A percentile compares a stretch with the other conserved stretches of the same genome.
These are phyloP conservation scores for Clitoria ternatea DNA, from an alignment of 306 rosid genomes.

Conservation along the genomic window DNA sequence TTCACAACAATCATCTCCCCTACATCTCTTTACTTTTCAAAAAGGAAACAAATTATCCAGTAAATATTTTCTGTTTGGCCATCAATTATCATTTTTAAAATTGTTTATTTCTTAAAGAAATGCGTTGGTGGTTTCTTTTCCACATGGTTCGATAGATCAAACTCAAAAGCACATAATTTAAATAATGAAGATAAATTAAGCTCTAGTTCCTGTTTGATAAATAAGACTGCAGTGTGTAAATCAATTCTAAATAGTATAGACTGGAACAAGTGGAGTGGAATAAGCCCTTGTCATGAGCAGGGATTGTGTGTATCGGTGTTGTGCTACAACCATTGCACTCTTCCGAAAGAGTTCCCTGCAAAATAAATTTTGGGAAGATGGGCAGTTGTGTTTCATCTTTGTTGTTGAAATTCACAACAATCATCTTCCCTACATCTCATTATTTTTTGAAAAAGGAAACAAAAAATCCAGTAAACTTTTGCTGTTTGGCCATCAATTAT, in stretches of 20 bases:
- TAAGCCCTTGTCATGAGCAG: conserved; percentile 33
- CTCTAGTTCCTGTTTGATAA: not conserved
- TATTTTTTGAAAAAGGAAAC: not conserved
- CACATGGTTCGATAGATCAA: too few relatives aligned
- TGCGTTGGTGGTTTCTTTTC: too few relatives aligned
- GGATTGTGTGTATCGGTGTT: conserved; percentile 54
- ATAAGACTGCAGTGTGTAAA: conserved; percentile 8
- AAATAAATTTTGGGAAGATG: conserved; percentile 47
- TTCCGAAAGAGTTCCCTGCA: conserved; percentile 54
- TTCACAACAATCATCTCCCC: conserved; percentile 46
- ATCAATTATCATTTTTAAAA: too few relatives aligned
- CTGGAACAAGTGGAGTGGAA: conserved; percentile 5
- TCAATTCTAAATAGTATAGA: conserved; percentile 5
- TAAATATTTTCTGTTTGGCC: too few relatives aligned
- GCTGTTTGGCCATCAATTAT: too few relatives aligned
- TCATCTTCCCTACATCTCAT: conserved; percentile 45
- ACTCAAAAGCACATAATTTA: too few relatives aligned
- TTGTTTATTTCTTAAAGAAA: too few relatives aligned
- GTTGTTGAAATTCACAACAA: conserved; percentile 39
- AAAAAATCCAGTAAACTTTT: not conserved
- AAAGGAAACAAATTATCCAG: not conserved
- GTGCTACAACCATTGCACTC: conserved; percentile 42
- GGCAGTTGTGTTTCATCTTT: conserved; percentile 54
- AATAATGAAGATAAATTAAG: not conserved
- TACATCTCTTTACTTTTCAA: not conserved